Conservation (phyloP, 2,329 filamentous ascomycete species). For the Fusarium devonianum region DNA sequence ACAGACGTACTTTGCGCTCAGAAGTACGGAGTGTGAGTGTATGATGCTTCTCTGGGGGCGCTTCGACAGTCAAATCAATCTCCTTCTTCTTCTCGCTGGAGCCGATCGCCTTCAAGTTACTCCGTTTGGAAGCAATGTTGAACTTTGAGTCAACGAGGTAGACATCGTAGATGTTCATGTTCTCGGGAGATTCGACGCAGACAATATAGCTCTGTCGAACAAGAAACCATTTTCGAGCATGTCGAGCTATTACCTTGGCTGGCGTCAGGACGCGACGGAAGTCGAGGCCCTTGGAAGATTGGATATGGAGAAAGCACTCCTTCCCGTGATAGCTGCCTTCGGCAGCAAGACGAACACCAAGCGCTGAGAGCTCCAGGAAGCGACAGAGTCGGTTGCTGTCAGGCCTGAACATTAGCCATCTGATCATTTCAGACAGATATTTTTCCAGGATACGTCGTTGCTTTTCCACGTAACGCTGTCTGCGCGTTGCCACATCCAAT, state of each 20-base stretch:
- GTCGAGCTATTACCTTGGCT: slow-evolving; percentile 78
- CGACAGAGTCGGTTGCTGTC: slow-evolving; percentile 96
- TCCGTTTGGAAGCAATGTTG: slow-evolving; percentile 76
- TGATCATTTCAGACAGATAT: slow-evolving; percentile 92
- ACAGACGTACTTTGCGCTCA: slow-evolving; percentile 88
- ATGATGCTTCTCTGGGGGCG: slow-evolving; percentile 70
- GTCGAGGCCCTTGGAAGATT: slow-evolving; percentile 87
- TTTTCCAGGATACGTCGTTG: slow-evolving; percentile 87
- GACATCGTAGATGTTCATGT: slow-evolving; percentile 98
- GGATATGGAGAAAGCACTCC: slow-evolving; percentile 91
- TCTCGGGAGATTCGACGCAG: slow-evolving; percentile 97
- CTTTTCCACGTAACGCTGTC: slow-evolving; percentile 74
- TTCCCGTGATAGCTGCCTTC: slow-evolving; percentile 98
- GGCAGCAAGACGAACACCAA: slow-evolving; percentile 90
- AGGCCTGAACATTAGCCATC: slow-evolving; percentile 94
- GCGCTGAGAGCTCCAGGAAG: slow-evolving; percentile 91
- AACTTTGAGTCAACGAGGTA: slow-evolving; percentile 96
- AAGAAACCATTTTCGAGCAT: slow-evolving; percentile 95
- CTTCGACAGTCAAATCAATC: slow-evolving; percentile 52
- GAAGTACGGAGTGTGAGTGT: slow-evolving; percentile 88
- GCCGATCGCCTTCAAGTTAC: slow-evolving; percentile 59
- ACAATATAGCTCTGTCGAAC: slow-evolving; percentile 98
- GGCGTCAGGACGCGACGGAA: slow-evolving; percentile 83
- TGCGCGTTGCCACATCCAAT: slow-evolving; percentile 54
- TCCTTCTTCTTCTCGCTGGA: slow-evolving; percentile 67